A percentile compares a stretch with the other conserved stretches of the same genome.
Conservation (phyloP, 208 protist species). For the Blastocrithidia nonstop region DNA sequence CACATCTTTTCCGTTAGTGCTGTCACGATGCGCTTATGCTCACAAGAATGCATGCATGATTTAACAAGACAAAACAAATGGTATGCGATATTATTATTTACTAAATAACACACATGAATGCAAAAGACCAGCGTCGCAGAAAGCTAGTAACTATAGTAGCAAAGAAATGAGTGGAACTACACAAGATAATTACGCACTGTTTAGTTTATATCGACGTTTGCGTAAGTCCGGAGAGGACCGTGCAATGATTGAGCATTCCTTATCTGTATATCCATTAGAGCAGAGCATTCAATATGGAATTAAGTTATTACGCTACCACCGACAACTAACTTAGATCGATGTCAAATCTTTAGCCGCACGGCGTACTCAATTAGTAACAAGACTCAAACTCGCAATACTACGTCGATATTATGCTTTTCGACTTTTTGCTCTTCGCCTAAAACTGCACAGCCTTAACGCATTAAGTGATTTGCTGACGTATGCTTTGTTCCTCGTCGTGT, state of each 20-base stretch:
- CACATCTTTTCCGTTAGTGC: too few relatives aligned
- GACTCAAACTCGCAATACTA: constrained; percentile 10
- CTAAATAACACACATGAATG: too few relatives aligned
- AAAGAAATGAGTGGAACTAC: too few relatives aligned
- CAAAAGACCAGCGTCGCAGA: too few relatives aligned
- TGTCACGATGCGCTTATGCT: too few relatives aligned
- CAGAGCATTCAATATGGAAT: constrained; percentile 36
- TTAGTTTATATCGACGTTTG: constrained; percentile 50
- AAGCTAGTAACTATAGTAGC: too few relatives aligned
- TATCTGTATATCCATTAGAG: constrained; percentile 30
- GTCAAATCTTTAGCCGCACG: constrained; percentile 9
- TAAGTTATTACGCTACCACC: constrained; percentile 46
- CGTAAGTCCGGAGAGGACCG: constrained; percentile 58
- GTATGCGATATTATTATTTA: too few relatives aligned
- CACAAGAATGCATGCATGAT: too few relatives aligned
- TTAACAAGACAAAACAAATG: too few relatives aligned
- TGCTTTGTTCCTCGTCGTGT: constrained; percentile 36
- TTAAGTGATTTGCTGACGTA: constrained; percentile 69
- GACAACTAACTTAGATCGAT: constrained; percentile 37
- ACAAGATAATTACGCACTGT: too few relatives aligned
- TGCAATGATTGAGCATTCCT: constrained; percentile 39
- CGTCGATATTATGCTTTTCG: constrained; percentile 47
- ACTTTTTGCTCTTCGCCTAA: constrained; percentile 40
- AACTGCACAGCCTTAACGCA: constrained; percentile 33
- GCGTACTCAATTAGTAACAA: constrained; percentile 15